phyloP scores from a whole-genome alignment of 345 rosid genomes.

The Boechera divaricarpa region DNA sequence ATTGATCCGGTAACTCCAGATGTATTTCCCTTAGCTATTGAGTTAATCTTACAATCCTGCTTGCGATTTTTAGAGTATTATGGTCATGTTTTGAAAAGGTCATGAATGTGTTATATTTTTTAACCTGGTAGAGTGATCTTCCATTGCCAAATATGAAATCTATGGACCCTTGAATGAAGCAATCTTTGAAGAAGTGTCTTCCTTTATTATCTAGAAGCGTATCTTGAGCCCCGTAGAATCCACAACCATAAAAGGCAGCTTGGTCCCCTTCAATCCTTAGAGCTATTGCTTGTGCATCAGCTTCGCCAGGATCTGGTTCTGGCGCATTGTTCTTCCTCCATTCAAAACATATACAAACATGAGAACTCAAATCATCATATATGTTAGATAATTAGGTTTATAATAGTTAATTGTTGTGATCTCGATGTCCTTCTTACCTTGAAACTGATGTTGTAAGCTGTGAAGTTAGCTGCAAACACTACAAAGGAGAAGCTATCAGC shows the following conservation, averaged over 20 bases:
- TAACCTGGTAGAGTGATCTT: conserved; percentile 58
- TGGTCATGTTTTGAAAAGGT: not conserved
- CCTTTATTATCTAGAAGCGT: conserved; percentile 80
- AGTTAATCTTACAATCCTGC: conserved; percentile 57
- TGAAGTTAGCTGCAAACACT: conserved; percentile 70
- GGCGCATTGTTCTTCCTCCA: conserved; percentile 72
- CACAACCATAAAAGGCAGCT: conserved; percentile 80
- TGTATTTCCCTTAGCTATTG: conserved; percentile 49
- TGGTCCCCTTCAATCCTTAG: conserved; percentile 74
- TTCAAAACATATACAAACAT: conserved; percentile 15
- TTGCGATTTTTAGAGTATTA: not conserved
- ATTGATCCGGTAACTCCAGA: conserved; percentile 50
- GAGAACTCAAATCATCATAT: not conserved
- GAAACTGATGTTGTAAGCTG: conserved; percentile 83
- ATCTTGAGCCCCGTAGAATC: conserved; percentile 91
- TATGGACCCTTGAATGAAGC: conserved; percentile 86
- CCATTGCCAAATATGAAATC: conserved; percentile 85
- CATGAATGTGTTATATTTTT: not conserved
- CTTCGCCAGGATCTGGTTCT: conserved; percentile 61
- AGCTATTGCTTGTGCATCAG: conserved; percentile 86
- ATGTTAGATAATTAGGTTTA: not conserved
- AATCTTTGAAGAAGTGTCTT: conserved; percentile 70
- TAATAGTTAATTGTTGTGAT: not conserved
- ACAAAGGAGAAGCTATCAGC: conserved; percentile 65
- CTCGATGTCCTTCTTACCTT: conserved; percentile 50